phyloP scores from a whole-genome alignment of 805 yeast species.

The Candida ficus region DNA sequence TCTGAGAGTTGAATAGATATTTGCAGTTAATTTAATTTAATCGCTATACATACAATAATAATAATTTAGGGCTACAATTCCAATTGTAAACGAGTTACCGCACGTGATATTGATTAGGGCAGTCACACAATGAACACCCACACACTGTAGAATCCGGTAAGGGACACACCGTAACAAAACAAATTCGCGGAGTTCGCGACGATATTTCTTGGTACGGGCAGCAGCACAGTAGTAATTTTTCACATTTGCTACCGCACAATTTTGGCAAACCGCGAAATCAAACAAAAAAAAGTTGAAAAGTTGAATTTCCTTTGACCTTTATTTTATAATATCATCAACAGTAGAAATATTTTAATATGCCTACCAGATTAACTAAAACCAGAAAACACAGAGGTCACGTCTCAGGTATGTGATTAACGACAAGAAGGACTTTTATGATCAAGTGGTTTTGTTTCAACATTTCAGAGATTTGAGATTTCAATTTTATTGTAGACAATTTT shows the following conservation, averaged over 20 bases:
- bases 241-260: neutral
- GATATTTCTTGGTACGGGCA: neutral
- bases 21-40: no score
- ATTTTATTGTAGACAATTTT: neutral
- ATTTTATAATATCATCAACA: slow-evolving; percentile 12
- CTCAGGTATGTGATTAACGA: slow-evolving; percentile 69
- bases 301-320: slow-evolving; percentile 16
- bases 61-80: neutral
- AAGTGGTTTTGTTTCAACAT: neutral
- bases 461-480: neutral
- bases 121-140: slow-evolving; percentile 3
- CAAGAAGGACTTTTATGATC: neutral
- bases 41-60: neutral
- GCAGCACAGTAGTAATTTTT: no score
- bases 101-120: slow-evolving; percentile 5
- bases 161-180: neutral
- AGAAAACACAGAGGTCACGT: slow-evolving; percentile 99
- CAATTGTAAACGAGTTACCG: no score
- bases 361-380: slow-evolving; percentile 98
- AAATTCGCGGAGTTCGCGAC: neutral
- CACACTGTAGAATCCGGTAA: neutral
- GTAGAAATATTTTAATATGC: slow-evolving; percentile 55
- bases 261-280: slow-evolving; percentile 7
- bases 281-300: slow-evolving; percentile 19
- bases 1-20: slow-evolving; percentile 16